Percentiles rank a stretch among this genome's conserved stretches.
Conservation (phyloP, 495 filamentous ascomycete genomes). For the Physcia stellaris region DNA sequence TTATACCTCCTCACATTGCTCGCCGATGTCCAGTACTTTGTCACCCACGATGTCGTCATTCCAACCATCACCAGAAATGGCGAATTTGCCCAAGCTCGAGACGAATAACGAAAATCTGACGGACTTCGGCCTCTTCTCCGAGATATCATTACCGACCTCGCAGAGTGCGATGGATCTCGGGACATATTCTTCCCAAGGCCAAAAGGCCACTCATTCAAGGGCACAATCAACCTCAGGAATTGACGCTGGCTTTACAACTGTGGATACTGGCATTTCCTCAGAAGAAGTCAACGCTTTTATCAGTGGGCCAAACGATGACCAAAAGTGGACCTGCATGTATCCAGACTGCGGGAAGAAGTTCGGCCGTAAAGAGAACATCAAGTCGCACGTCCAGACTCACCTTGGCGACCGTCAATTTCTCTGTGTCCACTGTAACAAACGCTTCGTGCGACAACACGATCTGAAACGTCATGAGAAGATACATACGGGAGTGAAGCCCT, state of each 20-base stretch:
- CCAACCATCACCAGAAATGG: slow-evolving; percentile 30
- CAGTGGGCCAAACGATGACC: slow-evolving; percentile 57
- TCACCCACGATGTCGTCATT: slow-evolving; percentile 35
- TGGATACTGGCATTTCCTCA: slow-evolving; percentile 65
- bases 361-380: slow-evolving; percentile 92
- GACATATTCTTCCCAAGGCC: slow-evolving; percentile 18
- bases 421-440: slow-evolving; percentile 79
- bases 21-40: slow-evolving; percentile 22
- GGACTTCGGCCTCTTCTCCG: no score
- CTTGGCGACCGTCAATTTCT: slow-evolving; percentile 87
- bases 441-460: slow-evolving; percentile 93
- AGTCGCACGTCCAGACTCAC: slow-evolving; percentile 93
- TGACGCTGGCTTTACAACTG: slow-evolving; percentile 37
- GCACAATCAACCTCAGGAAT: slow-evolving; percentile 30
- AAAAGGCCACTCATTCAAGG: slow-evolving; percentile 23
- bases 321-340: slow-evolving; percentile 76
- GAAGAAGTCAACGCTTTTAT: slow-evolving; percentile 84
- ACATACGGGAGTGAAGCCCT: slow-evolving; percentile 84
- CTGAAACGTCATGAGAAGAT: slow-evolving; percentile 95
- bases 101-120: no score
- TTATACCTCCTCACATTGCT: slow-evolving; percentile 28
- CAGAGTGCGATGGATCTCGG: slow-evolving; percentile 3
- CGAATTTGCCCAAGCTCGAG: slow-evolving; percentile 29
- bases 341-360: slow-evolving; percentile 73
- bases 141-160: slow-evolving; percentile 1